phyloP scores from a whole-genome alignment of 805 yeast genomes.

The Blastobotrys terrestris region DNA sequence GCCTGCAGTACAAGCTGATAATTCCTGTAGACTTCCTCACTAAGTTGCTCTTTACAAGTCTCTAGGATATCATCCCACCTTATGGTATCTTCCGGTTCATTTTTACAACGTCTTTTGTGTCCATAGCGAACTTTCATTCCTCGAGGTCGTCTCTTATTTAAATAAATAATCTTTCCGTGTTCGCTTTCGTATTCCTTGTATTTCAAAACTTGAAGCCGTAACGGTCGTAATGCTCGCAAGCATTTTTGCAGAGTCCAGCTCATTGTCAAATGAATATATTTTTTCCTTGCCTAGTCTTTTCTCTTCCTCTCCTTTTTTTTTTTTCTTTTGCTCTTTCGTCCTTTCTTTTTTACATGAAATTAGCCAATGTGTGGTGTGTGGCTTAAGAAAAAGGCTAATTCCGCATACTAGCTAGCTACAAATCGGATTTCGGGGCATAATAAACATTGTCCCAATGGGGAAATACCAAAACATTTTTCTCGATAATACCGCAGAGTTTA shows the following conservation, averaged over 20 bases:
- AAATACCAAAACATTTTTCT: not conserved
- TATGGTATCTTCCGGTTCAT: not conserved
- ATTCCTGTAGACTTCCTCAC: not conserved
- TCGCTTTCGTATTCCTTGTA: not conserved
- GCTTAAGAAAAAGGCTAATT: too few relatives aligned
- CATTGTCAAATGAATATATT: not conserved
- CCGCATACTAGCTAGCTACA: too few relatives aligned
- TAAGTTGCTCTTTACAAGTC: not conserved
- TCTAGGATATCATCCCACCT: not conserved
- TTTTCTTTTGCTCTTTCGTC: not conserved
- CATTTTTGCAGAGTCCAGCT: slow-evolving; percentile 4
- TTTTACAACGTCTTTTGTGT: not conserved
- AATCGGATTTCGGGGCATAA: too few relatives aligned
- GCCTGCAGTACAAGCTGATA: not conserved
- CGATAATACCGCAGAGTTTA: not conserved
- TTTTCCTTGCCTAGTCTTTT: not conserved
- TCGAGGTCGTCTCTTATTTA: not conserved
- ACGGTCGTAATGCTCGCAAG: slow-evolving; percentile 3
- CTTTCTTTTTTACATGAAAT: not conserved
- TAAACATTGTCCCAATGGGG: not conserved
- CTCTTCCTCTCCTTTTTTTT: not conserved
- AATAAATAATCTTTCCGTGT: not conserved
- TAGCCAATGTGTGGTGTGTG: too few relatives aligned
- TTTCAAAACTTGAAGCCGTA: slow-evolving; percentile 1
- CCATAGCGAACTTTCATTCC: not conserved